Evolutionary conservation across 139 green algal genomes (phyloP).

Genomic region (Auxenochlorella pyrenoidosa): DNA sequence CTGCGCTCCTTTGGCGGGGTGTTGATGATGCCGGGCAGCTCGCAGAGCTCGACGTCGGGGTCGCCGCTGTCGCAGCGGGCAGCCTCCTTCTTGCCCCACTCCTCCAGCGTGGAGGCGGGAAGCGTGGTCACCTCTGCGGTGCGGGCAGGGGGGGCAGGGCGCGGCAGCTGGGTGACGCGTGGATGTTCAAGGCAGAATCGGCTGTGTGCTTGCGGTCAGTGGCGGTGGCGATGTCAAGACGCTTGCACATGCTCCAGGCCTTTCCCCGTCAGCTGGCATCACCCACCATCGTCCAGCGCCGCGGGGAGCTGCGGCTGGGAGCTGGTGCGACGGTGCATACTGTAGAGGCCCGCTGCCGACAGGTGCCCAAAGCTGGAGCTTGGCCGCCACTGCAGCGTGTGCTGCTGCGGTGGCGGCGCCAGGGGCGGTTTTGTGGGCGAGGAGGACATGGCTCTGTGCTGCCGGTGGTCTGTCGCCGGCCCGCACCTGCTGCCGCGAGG

Average conservation of each 20-base stretch:
- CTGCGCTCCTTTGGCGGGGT: constrained; percentile 37
- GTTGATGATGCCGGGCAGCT: constrained; percentile 41
- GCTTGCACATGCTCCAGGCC: background rate
- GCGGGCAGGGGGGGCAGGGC: background rate
- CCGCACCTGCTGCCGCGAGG: background rate
- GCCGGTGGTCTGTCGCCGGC: background rate
- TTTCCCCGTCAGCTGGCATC: too few species aligned
- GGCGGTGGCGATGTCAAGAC: background rate
- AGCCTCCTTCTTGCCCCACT: constrained; percentile 42
- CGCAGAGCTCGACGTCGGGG: constrained; percentile 78
- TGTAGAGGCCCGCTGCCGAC: background rate
- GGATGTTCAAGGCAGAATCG: background rate
- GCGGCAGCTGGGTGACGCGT: background rate
- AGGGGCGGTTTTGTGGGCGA: constrained; percentile 1
- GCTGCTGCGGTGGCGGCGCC: background rate
- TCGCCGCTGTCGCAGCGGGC: constrained; percentile 52
- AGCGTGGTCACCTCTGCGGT: background rate
- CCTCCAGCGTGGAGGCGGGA: background rate
- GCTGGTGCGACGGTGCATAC: background rate
- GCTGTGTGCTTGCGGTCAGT: background rate
- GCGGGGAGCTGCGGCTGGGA: background rate
- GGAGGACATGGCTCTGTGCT: background rate
- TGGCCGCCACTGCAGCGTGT: background rate
- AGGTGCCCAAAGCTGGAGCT: constrained; percentile 4
- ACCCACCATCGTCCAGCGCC: constrained; percentile 1